Evolutionary conservation across 202 grass and related monocot species (phyloP).

Genomic region (Bolboschoenoplectus hybrid): DNA sequence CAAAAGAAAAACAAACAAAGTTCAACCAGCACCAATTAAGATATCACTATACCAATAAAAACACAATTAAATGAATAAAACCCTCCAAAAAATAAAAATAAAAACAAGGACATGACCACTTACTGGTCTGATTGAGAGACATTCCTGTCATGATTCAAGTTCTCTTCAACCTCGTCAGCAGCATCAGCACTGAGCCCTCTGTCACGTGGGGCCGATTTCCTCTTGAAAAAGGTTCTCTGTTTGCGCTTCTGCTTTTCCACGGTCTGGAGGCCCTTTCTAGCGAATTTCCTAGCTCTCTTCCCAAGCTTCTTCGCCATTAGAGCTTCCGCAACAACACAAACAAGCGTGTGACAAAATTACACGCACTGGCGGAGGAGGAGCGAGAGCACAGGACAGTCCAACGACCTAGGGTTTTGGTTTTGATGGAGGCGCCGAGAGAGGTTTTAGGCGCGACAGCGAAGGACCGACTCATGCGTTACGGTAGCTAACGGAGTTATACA

Average conservation of each 20-base stretch:
- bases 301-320: conserved; percentile 93
- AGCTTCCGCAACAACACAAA: background rate
- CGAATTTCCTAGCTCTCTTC: conserved; percentile 96
- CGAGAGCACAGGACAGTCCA: background rate
- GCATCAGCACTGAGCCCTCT: conserved; percentile 32
- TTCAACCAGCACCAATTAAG: conserved; percentile 37
- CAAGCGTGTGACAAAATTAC: background rate
- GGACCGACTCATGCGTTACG: background rate
- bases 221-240: conserved; percentile 65
- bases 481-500: too few species aligned
- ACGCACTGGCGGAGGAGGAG: background rate
- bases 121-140: background rate
- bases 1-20: background rate
- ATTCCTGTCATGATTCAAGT: conserved; percentile 1
- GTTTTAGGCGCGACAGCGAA: background rate
- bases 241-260: conserved; percentile 74
- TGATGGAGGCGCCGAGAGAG: conserved; percentile 23
- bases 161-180: background rate
- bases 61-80: background rate
- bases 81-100: background rate
- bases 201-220: conserved; percentile 52
- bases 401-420: conserved; percentile 21
- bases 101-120: background rate
- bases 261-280: conserved; percentile 77
- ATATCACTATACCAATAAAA: background rate